Evolutionary conservation across 2,329 filamentous ascomycete genomes (phyloP).

Genomic region (Elsinoe perseae): DNA sequence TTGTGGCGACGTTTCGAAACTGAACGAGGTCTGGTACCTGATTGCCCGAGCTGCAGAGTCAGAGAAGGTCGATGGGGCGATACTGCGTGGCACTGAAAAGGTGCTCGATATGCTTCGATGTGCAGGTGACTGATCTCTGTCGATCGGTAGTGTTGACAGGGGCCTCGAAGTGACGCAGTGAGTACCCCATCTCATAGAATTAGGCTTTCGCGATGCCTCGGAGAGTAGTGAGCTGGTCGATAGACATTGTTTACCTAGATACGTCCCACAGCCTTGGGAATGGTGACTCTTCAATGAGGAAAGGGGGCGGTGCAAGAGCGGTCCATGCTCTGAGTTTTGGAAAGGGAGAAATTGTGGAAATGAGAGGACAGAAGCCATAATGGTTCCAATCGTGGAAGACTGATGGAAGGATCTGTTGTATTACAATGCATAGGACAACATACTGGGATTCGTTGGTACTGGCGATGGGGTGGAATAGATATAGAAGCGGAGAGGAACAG

Average conservation of each 20-base stretch:
- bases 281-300: conserved; percentile 17
- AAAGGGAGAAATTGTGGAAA: conserved; percentile 15
- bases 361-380: conserved; percentile 20
- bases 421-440: conserved; percentile 14
- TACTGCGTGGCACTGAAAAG: neutral
- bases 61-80: neutral
- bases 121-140: neutral
- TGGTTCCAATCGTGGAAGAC: conserved; percentile 11
- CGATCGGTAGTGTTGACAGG: neutral
- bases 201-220: conserved; percentile 2
- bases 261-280: conserved; percentile 2
- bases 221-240: conserved; percentile 17
- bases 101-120: neutral
- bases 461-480: conserved; percentile 4
- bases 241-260: conserved; percentile 12
- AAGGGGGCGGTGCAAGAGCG: conserved; percentile 13
- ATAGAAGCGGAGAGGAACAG: neutral
- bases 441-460: neutral
- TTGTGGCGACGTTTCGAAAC: neutral
- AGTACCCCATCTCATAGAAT: neutral
- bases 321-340: conserved; percentile 12
- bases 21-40: neutral
- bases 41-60: neutral
- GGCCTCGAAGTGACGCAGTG: neutral
- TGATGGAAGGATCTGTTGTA: neutral